Base-by-base conservation (phyloP, 192 early-diverging fungal species). In the Haplosporangium gracile region DNA sequence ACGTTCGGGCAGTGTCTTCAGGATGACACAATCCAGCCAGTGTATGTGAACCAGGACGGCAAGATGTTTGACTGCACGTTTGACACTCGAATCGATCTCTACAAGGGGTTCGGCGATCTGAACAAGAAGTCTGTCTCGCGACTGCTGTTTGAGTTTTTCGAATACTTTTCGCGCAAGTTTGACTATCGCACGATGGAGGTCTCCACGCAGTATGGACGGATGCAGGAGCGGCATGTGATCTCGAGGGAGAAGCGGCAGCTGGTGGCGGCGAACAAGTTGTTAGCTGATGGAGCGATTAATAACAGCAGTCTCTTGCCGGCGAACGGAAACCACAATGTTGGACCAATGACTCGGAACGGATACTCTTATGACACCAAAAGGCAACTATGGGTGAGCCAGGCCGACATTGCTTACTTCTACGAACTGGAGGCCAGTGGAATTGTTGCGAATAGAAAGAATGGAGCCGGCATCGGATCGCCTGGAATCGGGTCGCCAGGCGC, bases 131-230 rank as follows among this genome's bases (percentile, higher is more conserved):
- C 74, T 3, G 78, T 85, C 5, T 49, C 74, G 1, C 78, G 68
- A 6, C 51, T 85, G 29, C 47, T 85, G 26, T 80, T 80, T 39
- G 83, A 85, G 47, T 85, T 85, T 26, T 85, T 85, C 60, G 72
- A 85, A 49, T 85, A 55, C 47, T 85, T 53, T 73, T 26, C 78
- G 4, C 45, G 83, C 15, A 47, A 68, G 29, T 85, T 85, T 68
- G 83, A 85, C 60, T 85, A 85, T 63, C 49, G 78, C 32, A 77
- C 75, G 11, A 85, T 85, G 83, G 83, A 85, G 70, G 83, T 85
- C 36, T 69, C 60, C 0, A 5, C 78, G 0, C 26, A 34, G 40
- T n/a, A 38, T 3, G 83, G 83, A 34, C 24, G 51, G 20, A 38
- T 76, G 32, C 82, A 79, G 53, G 77, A 79, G 18, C 63, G 82